These are phyloP conservation scores for Fusarium dimerum DNA, from an alignment of 2,329 filamentous ascomycete species.

Conservation along the genomic window DNA sequence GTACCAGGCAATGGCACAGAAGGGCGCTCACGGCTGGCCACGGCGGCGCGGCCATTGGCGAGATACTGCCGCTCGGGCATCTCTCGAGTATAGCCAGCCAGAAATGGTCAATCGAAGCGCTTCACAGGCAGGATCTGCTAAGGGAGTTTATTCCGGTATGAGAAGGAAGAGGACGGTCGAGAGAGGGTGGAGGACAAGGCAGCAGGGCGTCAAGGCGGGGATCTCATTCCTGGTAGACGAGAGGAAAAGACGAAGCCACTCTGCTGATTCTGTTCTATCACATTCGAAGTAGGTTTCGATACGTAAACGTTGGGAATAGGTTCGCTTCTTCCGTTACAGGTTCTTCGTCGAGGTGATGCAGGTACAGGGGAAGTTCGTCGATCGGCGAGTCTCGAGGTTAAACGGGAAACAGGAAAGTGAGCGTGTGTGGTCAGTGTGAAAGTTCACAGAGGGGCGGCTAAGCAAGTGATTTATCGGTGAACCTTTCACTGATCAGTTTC, in stretches of 20 bases:
- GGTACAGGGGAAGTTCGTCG: background rate
- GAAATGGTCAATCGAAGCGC: constrained; percentile 6
- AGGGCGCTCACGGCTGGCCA: constrained; percentile 46
- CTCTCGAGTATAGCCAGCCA: constrained; percentile 18
- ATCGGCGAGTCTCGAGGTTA: constrained; percentile 21
- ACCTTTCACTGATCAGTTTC: background rate
- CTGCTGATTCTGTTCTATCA: constrained; percentile 23
- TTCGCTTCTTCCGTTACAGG: background rate
- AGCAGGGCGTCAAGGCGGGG: constrained; percentile 21
- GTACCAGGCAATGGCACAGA: constrained; percentile 53
- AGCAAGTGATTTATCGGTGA: background rate
- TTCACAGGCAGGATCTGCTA: constrained; percentile 8
- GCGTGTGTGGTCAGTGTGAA: constrained; percentile 15
- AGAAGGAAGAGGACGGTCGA: constrained; percentile 13
- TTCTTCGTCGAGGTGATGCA: constrained; percentile 3
- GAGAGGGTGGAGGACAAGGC: constrained; percentile 7
- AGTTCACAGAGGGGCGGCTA: background rate
- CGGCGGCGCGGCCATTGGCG: constrained; percentile 44
- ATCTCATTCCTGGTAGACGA: constrained; percentile 30
- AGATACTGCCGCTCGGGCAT: constrained; percentile 39
- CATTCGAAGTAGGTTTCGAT: constrained; percentile 14
- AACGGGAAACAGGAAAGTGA: constrained; percentile 10
- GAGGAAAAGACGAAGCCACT: constrained; percentile 15
- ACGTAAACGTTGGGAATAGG: background rate
- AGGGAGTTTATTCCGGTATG: constrained; percentile 13